Percentiles rank a stretch among this genome's conserved stretches.
Evolutionary conservation across 805 yeast genomes (phyloP).

Genomic region (Kodamaea kaohsiungensis): DNA sequence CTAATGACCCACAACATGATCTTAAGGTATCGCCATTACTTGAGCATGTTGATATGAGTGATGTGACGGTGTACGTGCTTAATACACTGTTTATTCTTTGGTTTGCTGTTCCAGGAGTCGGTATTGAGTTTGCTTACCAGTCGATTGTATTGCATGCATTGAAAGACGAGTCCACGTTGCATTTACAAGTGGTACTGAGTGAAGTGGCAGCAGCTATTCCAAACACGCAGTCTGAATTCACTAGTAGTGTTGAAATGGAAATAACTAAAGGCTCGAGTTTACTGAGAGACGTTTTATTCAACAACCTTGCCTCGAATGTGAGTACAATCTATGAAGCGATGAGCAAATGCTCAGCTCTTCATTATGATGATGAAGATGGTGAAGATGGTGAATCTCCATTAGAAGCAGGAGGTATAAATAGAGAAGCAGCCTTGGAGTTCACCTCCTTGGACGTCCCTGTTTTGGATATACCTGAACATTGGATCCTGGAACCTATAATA

Average conservation of each 20-base stretch:
- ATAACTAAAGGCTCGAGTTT: conserved; percentile 8
- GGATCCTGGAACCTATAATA: conserved; percentile 16
- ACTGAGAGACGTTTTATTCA: conserved; percentile 14
- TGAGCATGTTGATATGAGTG: conserved; percentile 9
- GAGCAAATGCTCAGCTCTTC: conserved; percentile 39
- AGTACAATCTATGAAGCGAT: conserved; percentile 32
- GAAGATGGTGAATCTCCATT: conserved; percentile 11
- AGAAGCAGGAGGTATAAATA: conserved; percentile 7
- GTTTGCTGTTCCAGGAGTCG: conserved; percentile 21
- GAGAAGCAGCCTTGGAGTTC: conserved; percentile 1
- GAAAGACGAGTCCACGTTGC: conserved; percentile 21
- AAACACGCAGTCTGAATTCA: conserved; percentile 16
- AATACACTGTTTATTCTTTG: conserved; percentile 37
- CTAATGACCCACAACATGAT: conserved; percentile 16
- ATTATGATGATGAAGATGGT: conserved; percentile 33
- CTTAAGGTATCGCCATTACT: conserved; percentile 15
- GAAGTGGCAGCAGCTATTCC: conserved; percentile 16
- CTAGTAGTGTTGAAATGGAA: conserved; percentile 21
- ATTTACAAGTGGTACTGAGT: conserved; percentile 33
- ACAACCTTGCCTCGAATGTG: conserved; percentile 9
- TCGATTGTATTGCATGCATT: conserved; percentile 36
- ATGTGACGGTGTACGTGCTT: conserved; percentile 32
- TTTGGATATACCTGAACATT: conserved; percentile 25
- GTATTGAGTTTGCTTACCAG: conserved; percentile 38
- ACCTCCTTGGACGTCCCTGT: conserved; percentile 13